Percentiles rank a stretch among this genome's conserved stretches.
Evolutionary conservation across 306 rosid genomes (phyloP).

Genomic region (Citrullus mucosospermus): DNA sequence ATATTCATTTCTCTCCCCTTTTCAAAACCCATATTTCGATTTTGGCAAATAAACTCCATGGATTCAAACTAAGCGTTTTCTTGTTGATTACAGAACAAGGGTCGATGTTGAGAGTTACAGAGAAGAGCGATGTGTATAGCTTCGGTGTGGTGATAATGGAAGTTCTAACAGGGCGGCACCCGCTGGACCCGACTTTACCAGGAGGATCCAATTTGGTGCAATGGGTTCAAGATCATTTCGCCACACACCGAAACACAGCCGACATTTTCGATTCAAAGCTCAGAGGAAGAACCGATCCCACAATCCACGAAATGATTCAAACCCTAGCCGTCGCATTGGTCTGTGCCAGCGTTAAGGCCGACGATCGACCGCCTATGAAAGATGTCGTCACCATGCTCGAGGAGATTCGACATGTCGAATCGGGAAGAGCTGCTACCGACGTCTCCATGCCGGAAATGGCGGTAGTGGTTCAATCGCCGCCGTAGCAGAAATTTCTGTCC

Average conservation of each 20-base stretch:
- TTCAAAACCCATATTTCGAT: neutral
- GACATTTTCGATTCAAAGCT: constrained; percentile 66
- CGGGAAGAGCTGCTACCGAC: constrained; percentile 28
- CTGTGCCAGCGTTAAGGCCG: constrained; percentile 32
- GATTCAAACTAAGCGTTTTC: neutral
- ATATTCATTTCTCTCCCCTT: neutral
- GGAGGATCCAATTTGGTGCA: constrained; percentile 55
- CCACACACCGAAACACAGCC: constrained; percentile 27
- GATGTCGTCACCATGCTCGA: constrained; percentile 70
- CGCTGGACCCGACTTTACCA: constrained; percentile 77
- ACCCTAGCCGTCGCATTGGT: constrained; percentile 59
- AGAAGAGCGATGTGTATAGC: constrained; percentile 80
- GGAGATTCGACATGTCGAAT: constrained; percentile 39
- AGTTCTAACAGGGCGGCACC: constrained; percentile 82
- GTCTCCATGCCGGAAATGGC: constrained; percentile 25
- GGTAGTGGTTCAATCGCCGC: constrained; percentile 32
- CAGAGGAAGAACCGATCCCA: constrained; percentile 44
- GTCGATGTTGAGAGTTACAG: constrained; percentile 44
- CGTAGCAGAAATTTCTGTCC: constrained; percentile 35
- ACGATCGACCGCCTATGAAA: constrained; percentile 76
- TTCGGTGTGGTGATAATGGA: constrained; percentile 75
- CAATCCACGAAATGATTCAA: constrained; percentile 65
- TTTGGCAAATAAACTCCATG: neutral
- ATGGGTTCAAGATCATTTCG: constrained; percentile 67
- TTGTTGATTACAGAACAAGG: constrained; percentile 37